Base-by-base conservation (phyloP, 805 yeast species). In the Brettanomyces custersianus region DNA sequence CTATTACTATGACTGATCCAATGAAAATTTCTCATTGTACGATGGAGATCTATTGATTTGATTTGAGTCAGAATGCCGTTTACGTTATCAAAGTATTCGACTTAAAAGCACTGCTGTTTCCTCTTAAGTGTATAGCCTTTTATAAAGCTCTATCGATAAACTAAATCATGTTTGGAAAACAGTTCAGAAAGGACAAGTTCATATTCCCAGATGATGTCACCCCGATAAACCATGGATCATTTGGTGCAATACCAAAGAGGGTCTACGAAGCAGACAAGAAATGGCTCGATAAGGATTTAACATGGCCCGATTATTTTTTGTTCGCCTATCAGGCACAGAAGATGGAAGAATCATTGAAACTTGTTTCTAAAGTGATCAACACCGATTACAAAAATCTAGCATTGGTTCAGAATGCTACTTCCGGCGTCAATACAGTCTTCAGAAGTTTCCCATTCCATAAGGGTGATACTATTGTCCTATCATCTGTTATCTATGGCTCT, bases 151-250 rank as follows among this genome's bases (percentile, higher is more conserved):
- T 22, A 22, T 22, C 16, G 27, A 9, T n/a, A 20, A 9, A 10
- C 31, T n/a, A n/a, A 15, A 25, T 39, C 4, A 51, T 62, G 24
- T 74, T 77, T 46, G 83, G 84, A 5, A 65, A 62, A 38, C 46
- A 54, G 9, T 67, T 76, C 48, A 64, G 68, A 38, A 49, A 61
- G n/a, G 54, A 65, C 38, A 60, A 72, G 48, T 80, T 74, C 49
- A 46, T 60, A 1, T 45, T 52, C 12, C 58, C 74, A 10, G 46
- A 59, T 2, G 62, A 52, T 3, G 60, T 63, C 7, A 51, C 52
- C 4, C 70, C 72, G 12, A 66, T 77, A 31, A 80, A 80, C 53
- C 78, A 78, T 49, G 86, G 86, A 6, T 70, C 82, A 1, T 80
- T 55, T 47, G 87, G 86, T 1, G 57, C 68, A 2, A 60, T 70